Evolutionary conservation across 1,284 basidiomycete genomes (phyloP).

Genomic region (Rhodotorula sp.): DNA sequence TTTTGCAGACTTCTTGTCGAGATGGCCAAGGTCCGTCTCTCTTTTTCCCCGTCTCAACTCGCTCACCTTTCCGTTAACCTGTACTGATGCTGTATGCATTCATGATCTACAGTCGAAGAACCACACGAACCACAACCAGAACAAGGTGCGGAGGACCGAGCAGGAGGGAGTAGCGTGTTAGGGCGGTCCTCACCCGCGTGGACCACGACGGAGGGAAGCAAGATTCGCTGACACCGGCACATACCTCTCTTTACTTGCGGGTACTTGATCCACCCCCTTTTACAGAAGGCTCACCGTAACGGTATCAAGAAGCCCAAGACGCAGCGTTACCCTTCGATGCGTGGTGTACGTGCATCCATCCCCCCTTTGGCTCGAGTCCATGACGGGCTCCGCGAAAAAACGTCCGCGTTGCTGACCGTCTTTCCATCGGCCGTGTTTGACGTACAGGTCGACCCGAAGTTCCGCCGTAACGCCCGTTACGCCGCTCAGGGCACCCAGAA

Average conservation of each 20-base stretch:
- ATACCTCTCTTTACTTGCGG: neutral
- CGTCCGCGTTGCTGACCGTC: neutral
- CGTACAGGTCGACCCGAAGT: slow-evolving; percentile 79
- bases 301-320: slow-evolving; percentile 82
- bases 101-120: slow-evolving; percentile 59
- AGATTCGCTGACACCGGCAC: slow-evolving; percentile 1
- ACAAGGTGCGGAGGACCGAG: slow-evolving; percentile 43
- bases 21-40: slow-evolving; percentile 1
- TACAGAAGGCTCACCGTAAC: slow-evolving; percentile 86
- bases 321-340: slow-evolving; percentile 76
- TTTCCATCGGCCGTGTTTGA: neutral
- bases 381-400: slow-evolving; percentile 13
- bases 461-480: slow-evolving; percentile 78
- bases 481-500: slow-evolving; percentile 66
- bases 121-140: slow-evolving; percentile 80
- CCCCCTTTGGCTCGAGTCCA: slow-evolving; percentile 39
- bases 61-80: neutral
- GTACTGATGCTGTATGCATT: too few relatives aligned
- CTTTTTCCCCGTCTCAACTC: neutral
- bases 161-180: neutral
- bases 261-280: neutral
- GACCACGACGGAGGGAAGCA: too few relatives aligned
- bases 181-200: too few relatives aligned
- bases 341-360: slow-evolving; percentile 63
- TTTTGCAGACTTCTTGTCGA: slow-evolving; percentile 1